Conservation (phyloP, 768 basidiomycete genomes). For the Termitomyces sp. region DNA sequence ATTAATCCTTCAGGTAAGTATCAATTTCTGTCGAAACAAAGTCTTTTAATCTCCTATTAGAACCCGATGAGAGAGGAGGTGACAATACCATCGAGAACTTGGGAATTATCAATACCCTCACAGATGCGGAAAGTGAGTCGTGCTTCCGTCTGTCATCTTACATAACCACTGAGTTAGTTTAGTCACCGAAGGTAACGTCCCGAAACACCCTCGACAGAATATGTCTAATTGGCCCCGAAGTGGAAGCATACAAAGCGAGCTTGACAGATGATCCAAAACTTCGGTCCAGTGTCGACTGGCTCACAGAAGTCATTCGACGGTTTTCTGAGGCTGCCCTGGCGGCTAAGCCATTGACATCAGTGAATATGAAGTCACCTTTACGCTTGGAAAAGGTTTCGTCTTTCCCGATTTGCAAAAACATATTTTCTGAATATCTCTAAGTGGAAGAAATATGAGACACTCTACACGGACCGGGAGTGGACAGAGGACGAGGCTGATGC, state of each 20-base stretch:
- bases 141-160: constrained; percentile 14
- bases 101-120: constrained; percentile 58
- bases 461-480: constrained; percentile 71
- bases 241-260: constrained; percentile 58
- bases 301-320: constrained; percentile 69
- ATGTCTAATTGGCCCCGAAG: constrained; percentile 26
- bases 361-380: constrained; percentile 55
- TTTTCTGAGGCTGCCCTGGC: constrained; percentile 65
- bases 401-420: background rate
- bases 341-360: constrained; percentile 50
- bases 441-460: constrained; percentile 71
- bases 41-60: constrained; percentile 18
- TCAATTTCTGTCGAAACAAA: background rate
- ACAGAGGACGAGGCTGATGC: constrained; percentile 59
- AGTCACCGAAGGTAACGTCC: constrained; percentile 52
- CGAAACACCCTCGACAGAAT: background rate
- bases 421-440: constrained; percentile 19
- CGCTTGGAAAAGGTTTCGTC: constrained; percentile 58
- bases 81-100: constrained; percentile 72
- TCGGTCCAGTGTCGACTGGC: constrained; percentile 70
- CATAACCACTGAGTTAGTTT: constrained; percentile 17
- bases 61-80: constrained; percentile 61
- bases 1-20: constrained; percentile 33
- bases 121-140: constrained; percentile 60
- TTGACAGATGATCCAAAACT: constrained; percentile 49